Percentiles rank a stretch among this genome's conserved stretches.
Evolutionary conservation across 139 green algal species (phyloP).

Genomic region (Picochlorum sp.): DNA sequence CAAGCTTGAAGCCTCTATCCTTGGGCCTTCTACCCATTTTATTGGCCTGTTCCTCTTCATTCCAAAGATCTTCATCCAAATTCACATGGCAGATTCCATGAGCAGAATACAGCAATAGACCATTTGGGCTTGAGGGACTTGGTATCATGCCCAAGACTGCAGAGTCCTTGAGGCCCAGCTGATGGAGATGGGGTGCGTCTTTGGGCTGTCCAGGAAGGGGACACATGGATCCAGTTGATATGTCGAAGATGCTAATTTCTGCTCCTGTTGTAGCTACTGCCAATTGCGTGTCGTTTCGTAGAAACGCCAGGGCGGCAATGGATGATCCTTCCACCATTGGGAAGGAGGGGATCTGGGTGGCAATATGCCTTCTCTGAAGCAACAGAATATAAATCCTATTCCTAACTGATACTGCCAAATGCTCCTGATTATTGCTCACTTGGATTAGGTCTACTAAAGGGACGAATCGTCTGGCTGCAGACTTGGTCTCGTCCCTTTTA

Average conservation of each 20-base stretch:
- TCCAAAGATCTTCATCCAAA: slow-evolving; percentile 9
- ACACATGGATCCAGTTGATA: slow-evolving; percentile 12
- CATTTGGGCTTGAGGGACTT: not conserved
- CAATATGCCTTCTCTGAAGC: not conserved
- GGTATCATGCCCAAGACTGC: not conserved
- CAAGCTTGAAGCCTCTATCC: not conserved
- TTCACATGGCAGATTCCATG: slow-evolving; percentile 24
- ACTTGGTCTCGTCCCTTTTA: slow-evolving; percentile 6
- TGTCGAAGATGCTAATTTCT: slow-evolving; percentile 28
- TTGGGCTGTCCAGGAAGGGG: slow-evolving; percentile 18
- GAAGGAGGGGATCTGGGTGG: not conserved
- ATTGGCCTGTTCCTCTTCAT: not conserved
- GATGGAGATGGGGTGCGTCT: not conserved
- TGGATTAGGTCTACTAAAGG: slow-evolving; percentile 13
- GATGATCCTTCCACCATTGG: not conserved
- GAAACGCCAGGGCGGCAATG: slow-evolving; percentile 41
- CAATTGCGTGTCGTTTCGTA: slow-evolving; percentile 28
- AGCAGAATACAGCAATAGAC: not conserved
- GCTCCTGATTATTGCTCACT: slow-evolving; percentile 8
- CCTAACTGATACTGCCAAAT: slow-evolving; percentile 4
- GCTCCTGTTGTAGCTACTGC: slow-evolving; percentile 26
- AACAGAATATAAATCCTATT: slow-evolving; percentile 19
- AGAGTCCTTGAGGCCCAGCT: not conserved
- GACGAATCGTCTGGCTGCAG: slow-evolving; percentile 1
- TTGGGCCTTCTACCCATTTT: not conserved